phyloP scores from a whole-genome alignment of 192 early-diverging fungal genomes.

The Coemansia asiatica region DNA sequence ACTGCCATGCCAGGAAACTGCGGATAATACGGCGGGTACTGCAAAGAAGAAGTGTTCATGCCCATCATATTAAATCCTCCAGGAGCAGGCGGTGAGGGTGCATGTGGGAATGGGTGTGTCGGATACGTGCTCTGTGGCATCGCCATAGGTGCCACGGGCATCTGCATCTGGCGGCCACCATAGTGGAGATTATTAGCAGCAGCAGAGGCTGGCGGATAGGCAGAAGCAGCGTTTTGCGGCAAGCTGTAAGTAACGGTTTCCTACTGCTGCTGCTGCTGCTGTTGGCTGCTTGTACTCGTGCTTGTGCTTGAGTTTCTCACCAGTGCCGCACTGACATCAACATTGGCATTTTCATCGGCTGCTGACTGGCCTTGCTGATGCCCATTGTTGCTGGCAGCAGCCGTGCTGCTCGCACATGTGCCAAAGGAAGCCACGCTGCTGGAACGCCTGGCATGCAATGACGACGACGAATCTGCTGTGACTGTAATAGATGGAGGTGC shows the following conservation, averaged over 20 bases:
- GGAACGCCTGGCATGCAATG: not conserved
- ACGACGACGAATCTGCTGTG: not conserved
- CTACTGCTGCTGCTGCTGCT: not conserved
- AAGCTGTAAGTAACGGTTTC: not conserved
- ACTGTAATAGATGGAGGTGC: not conserved
- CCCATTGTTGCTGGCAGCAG: not conserved
- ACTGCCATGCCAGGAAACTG: not conserved
- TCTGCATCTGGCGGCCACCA: not conserved
- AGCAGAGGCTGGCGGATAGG: not conserved
- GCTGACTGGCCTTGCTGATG: not conserved
- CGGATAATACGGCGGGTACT: not conserved
- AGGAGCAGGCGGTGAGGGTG: not conserved
- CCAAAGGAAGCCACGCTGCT: not conserved
- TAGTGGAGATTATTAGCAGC: not conserved
- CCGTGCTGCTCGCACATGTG: not conserved
- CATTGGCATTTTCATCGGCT: no score
- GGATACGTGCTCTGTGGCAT: not conserved
- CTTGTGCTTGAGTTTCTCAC: not conserved
- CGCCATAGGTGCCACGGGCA: not conserved
- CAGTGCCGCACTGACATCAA: not conserved
- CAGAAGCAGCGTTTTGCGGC: not conserved
- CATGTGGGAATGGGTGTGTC: not conserved
- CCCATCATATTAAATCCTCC: slow-evolving; percentile 9
- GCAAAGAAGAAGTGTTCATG: not conserved
- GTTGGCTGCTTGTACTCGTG: not conserved